phyloP scores from a whole-genome alignment of 805 yeast genomes.

The Saccharomycopsis sp. region DNA sequence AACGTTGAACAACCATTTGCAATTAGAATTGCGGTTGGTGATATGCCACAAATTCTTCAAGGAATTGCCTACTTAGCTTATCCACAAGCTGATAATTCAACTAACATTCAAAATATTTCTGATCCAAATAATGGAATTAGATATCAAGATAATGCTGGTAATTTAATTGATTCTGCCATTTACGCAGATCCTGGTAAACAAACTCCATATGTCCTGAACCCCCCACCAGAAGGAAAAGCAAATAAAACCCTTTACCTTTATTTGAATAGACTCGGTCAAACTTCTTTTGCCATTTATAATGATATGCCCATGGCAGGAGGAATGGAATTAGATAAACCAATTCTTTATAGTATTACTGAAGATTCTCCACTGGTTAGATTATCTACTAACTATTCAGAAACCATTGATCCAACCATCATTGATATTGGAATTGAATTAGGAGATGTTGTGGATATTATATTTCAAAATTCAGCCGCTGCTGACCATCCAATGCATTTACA shows the following conservation, averaged over 20 bases:
- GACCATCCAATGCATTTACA: conserved; percentile 30
- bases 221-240: neutral
- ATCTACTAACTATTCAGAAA: no score
- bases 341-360: no score
- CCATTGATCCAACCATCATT: no score
- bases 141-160: conserved; percentile 21
- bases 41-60: conserved; percentile 23
- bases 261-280: no score
- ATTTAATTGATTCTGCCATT: conserved; percentile 8
- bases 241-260: no score
- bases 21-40: conserved; percentile 23
- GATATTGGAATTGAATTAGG: no score
- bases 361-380: no score
- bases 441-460: conserved; percentile 26
- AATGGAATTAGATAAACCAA: no score
- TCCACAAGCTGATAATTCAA: neutral
- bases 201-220: neutral
- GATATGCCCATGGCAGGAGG: no score
- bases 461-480: conserved; percentile 24
- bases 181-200: neutral
- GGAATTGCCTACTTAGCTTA: conserved; percentile 24
- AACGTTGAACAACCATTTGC: conserved; percentile 20
- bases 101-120: neutral
- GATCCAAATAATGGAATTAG: conserved; percentile 19
- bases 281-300: no score